Base-by-base conservation (phyloP, 75 land plant species). In the Isoetes taiwanensis region DNA sequence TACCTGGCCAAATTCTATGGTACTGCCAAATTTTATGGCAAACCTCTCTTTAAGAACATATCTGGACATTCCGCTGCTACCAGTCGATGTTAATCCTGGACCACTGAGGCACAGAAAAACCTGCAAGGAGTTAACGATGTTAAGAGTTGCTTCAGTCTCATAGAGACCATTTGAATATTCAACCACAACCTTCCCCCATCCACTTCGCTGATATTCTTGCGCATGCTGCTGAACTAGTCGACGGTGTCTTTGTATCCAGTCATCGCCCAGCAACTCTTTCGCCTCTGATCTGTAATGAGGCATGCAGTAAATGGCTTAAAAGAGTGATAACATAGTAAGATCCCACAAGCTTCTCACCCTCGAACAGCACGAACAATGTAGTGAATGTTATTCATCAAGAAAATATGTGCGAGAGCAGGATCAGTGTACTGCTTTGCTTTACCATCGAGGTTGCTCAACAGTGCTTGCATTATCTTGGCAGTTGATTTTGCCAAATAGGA, bases 371-470 rank as follows among this genome's bases (percentile, higher is more conserved):
- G 50, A 6, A 46, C 50, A 16, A 46, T 46, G 50, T 46, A 46
- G 50, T 46, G 50, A n/a, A 46, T 19, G 50, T 46, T 46, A 23
- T 46, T 46, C 50, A 46, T 46, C 6, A 46, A 23, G 50, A 46
- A 46, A 16, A 46, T 6, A 23, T 19, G 23, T 23, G 23, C 4
- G 16, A 46, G 50, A 5, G 50, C 50, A n/a, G 50, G 50, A n/a
- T 46, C 50, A 16, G 16, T 46, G 50, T 46, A 46, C 5, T 46
- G 50, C 16, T 46, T 46, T 4, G 50, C 50, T 19, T 46, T 46
- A 5, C 6, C 50, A 46, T 46, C 50, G n/a, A 46, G 50, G 23
- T 46, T 46, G 23, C 8, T 46, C 25, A 19, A 23, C 19, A 46
- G 23, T 6, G 6, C 19, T 4, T 19, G 25, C 50, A 46, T 46